Conservation (phyloP, 345 rosid species). For the Eucalyptus polybractea region DNA sequence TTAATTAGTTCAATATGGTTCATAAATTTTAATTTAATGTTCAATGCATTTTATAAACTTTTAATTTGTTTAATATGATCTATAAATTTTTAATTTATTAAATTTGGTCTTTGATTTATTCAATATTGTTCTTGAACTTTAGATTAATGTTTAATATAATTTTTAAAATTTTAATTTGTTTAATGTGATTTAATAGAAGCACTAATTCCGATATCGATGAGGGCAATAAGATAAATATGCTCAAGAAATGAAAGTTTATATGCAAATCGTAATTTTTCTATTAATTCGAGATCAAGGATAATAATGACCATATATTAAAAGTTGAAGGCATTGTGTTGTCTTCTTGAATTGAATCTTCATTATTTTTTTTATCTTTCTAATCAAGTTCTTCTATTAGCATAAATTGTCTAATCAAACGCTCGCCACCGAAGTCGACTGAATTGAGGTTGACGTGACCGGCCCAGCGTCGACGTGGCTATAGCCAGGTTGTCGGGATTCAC, state of each 20-base stretch:
- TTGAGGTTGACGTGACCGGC: neutral
- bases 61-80: accelerated
- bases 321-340: accelerated
- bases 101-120: too few relatives aligned
- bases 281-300: too few relatives aligned
- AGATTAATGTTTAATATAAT: accelerated
- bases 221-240: too few relatives aligned
- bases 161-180: accelerated
- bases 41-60: accelerated
- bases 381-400: too few relatives aligned
- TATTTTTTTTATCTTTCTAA: neutral
- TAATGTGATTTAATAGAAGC: accelerated
- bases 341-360: neutral
- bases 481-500: neutral
- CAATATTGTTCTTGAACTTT: accelerated
- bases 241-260: too few relatives aligned
- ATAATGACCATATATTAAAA: accelerated
- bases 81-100: too few relatives aligned
- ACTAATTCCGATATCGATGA: accelerated
- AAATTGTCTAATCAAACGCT: neutral
- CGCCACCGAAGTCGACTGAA: neutral
- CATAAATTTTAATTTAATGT: accelerated
- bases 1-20: too few relatives aligned
- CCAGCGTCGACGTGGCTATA: neutral
- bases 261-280: too few relatives aligned